Conservation (phyloP, 306 rosid genomes). For the Nissolia schottii region DNA sequence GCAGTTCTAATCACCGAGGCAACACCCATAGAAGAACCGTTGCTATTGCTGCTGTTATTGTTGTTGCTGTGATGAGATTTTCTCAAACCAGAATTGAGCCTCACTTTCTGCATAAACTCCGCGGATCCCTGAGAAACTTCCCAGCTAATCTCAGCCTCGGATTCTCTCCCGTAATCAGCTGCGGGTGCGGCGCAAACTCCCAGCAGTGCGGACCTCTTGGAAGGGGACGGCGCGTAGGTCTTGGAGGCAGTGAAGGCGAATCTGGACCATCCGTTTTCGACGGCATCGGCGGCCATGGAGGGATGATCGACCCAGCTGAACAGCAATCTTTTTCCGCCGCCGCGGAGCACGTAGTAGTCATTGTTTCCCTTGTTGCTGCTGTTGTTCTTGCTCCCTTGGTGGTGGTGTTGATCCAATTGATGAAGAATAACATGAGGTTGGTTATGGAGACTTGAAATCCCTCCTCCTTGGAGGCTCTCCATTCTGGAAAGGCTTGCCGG, state of each 20-base stretch:
- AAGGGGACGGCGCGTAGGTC: slow-evolving; percentile 39
- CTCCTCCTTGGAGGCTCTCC: slow-evolving; percentile 5
- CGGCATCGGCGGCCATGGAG: slow-evolving; percentile 68
- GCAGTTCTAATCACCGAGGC: slow-evolving; percentile 55
- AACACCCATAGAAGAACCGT: slow-evolving; percentile 24
- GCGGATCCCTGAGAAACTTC: slow-evolving; percentile 70
- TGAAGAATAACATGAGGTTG: not conserved
- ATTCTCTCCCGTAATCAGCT: slow-evolving; percentile 47
- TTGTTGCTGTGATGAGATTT: slow-evolving; percentile 25
- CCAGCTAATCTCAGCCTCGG: slow-evolving; percentile 76
- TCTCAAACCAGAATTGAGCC: slow-evolving; percentile 64
- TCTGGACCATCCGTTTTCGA: slow-evolving; percentile 90
- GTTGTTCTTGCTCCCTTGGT: slow-evolving; percentile 37
- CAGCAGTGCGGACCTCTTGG: slow-evolving; percentile 49
- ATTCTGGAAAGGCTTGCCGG: slow-evolving; percentile 17
- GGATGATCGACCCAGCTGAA: slow-evolving; percentile 86
- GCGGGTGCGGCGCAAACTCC: slow-evolving; percentile 41
- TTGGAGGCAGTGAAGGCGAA: slow-evolving; percentile 54
- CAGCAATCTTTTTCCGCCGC: slow-evolving; percentile 41
- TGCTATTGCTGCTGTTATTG: not conserved
- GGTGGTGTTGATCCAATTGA: slow-evolving; percentile 21
- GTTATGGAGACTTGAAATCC: slow-evolving; percentile 1
- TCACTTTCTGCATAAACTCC: slow-evolving; percentile 89
- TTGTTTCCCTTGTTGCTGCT: slow-evolving; percentile 21
- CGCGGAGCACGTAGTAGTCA: slow-evolving; percentile 36